These are phyloP conservation scores for Lachnellula subtilissima DNA, from an alignment of 2,329 filamentous ascomycete genomes.

Conservation along the genomic window DNA sequence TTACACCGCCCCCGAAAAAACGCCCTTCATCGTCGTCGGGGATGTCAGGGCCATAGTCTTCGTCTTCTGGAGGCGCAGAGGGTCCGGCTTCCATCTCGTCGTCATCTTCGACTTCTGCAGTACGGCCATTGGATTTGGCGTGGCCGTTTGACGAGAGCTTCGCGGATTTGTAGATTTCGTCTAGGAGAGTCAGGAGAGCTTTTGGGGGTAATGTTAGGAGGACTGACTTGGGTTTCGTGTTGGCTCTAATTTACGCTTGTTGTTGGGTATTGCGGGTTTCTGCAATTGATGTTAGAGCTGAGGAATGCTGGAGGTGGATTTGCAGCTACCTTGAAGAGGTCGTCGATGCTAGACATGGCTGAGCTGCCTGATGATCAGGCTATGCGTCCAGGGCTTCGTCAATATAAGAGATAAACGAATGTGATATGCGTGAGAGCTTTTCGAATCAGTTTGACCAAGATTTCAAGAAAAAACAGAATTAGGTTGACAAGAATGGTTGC, in stretches of 20 bases:
- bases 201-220: neutral
- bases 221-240: constrained; percentile 54
- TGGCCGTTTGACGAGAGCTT: constrained; percentile 44
- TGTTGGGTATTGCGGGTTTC: constrained; percentile 1
- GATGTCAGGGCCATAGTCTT: constrained; percentile 48
- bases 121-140: constrained; percentile 33
- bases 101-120: constrained; percentile 32
- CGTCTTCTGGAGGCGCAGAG: constrained; percentile 50
- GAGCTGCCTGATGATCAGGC: neutral
- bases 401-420: neutral
- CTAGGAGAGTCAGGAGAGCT: constrained; percentile 33
- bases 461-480: neutral
- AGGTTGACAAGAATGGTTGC: neutral
- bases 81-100: constrained; percentile 44
- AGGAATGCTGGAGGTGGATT: neutral
- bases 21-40: constrained; percentile 84
- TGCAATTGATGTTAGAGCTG: neutral
- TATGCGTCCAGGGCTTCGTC: neutral
- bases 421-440: neutral
- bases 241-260: constrained; percentile 1
- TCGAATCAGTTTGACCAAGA: neutral
- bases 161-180: constrained; percentile 59
- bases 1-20: constrained; percentile 92
- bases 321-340: constrained; percentile 1
- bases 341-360: neutral